Evolutionary conservation across 176 grass and related monocot species (phyloP), one percentile per base, ranked within the genome.

Genomic region (Oryza meridionalis): DNA sequence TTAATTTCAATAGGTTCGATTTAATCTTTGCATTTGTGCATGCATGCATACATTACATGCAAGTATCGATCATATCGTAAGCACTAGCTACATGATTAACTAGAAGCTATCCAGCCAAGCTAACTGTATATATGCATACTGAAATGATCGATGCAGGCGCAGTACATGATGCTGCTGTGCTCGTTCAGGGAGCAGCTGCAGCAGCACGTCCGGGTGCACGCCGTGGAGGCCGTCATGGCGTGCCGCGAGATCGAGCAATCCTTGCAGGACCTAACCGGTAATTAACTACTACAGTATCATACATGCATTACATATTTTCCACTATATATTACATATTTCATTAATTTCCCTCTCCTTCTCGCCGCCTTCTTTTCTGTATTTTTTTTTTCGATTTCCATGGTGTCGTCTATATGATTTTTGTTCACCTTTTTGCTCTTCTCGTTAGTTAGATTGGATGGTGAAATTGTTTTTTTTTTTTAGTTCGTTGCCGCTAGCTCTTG

Each of bases 211-310:
- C 86, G 97, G 70, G 97, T 96, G 87, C 97, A 99, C 87, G 97
- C 97, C 79, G 97, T 99, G 78, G 97, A 99, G 97, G 97, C 97
- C 67, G 97, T 99, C 88, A 92, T 99, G 85, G 93, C 97, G 50
- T 99, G 97, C 93, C 92, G 97, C 16, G 97, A 99, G 86, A 99
- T 99, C 88, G 97, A 99, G 86, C 97, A 99, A 65, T 92, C 97
- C 8, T 79, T 99, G 45, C 97, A 99, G 74, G 97, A 96, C 84
- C 83, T 99, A 17, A 99, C 97, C 21, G 97, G 97, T 99, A 91
- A 83, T 6, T 61, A 31, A 9, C 5, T 35, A 35, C 35, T 25
- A 6, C 21, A 27, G 0, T 11, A 4, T 2, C 5, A 58, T 5
- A 72, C 0, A 6, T 17, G 15, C 29, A 35, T 26, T 42, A 31